These are phyloP conservation scores for Casuarina glauca DNA, from an alignment of 306 rosid species.

Conservation along the genomic window DNA sequence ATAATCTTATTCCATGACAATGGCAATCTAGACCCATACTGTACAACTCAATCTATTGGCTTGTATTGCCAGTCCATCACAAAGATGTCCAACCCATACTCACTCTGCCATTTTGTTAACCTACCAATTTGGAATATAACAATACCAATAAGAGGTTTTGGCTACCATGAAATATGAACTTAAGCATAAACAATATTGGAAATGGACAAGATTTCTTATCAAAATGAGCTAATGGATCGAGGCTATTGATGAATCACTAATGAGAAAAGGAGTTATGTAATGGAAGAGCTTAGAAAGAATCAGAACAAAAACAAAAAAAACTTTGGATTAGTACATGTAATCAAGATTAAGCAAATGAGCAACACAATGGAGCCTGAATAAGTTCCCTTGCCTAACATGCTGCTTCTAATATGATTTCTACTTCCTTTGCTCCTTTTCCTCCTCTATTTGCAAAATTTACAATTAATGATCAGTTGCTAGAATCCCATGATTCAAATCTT, in stretches of 20 bases:
- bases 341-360: conserved; percentile 41
- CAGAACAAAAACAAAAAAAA: neutral
- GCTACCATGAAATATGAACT: neutral
- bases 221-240: neutral
- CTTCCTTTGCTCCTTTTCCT: neutral
- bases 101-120: too few species aligned
- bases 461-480: neutral
- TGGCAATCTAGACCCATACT: too few species aligned
- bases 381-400: conserved; percentile 56
- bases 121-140: too few species aligned
- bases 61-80: too few species aligned
- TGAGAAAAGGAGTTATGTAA: neutral
- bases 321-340: conserved; percentile 46
- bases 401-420: conserved; percentile 17
- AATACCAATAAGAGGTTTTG: neutral
- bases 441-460: conserved; percentile 24
- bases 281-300: neutral
- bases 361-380: conserved; percentile 34
- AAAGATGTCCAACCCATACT: too few species aligned
- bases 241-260: neutral
- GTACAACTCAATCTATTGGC: too few species aligned
- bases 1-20: too few species aligned
- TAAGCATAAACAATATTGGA: neutral
- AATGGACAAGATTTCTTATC: neutral
- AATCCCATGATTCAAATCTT: neutral